Evolutionary conservation across 1,284 basidiomycete species (phyloP).

Genomic region (Mycosarcoma mackinlayi): DNA sequence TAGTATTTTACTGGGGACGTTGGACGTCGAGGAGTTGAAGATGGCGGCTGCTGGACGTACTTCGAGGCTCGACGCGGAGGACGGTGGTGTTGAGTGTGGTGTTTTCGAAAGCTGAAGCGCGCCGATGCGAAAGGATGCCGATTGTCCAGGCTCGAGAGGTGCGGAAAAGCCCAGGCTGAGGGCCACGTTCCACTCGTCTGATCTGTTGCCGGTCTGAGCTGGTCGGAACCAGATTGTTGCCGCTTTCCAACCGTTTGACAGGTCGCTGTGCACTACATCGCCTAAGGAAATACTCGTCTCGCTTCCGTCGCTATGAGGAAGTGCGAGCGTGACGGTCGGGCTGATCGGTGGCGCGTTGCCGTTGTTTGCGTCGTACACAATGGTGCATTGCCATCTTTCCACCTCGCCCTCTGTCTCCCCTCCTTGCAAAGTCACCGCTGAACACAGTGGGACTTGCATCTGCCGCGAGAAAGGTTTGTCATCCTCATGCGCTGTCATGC

Average conservation of each 20-base stretch:
- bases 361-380: constrained; percentile 9
- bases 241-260: constrained; percentile 14
- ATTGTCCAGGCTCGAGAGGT: background rate
- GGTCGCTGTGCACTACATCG: background rate
- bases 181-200: background rate
- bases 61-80: background rate
- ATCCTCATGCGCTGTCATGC: background rate
- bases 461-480: background rate
- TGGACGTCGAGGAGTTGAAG: background rate
- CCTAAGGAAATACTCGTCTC: background rate
- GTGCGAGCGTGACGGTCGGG: background rate
- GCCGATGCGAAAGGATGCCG: constrained; percentile 12
- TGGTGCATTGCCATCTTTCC: constrained; percentile 10
- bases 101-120: constrained; percentile 16
- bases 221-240: background rate
- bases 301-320: background rate
- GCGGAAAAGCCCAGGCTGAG: constrained; percentile 17
- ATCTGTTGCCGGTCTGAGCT: background rate
- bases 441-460: constrained; percentile 17
- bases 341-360: background rate
- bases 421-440: constrained; percentile 1
- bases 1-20: background rate
- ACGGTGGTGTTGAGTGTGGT: too few relatives aligned
- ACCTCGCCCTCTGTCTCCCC: background rate
- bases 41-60: constrained; percentile 3